A percentile compares a stretch with the other conserved stretches of the same genome.
These are phyloP conservation scores for Glycyrrhiza uralensis DNA, from an alignment of 306 rosid genomes.

Conservation along the genomic window DNA sequence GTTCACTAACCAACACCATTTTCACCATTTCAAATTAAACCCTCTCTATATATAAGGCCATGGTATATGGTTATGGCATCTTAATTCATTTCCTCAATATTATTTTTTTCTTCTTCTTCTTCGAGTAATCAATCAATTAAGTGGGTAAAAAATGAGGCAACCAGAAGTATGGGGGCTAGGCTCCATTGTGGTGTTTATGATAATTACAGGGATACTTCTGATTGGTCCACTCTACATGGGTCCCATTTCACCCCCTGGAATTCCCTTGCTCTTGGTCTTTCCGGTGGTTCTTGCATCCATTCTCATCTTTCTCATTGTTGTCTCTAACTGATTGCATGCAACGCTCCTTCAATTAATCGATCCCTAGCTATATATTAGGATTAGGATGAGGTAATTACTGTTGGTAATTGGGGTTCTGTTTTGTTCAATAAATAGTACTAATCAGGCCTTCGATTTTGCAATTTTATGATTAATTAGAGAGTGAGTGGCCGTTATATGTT, in stretches of 20 bases:
- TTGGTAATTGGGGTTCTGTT: no score
- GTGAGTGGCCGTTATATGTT: no score
- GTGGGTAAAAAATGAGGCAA: conserved; percentile 11
- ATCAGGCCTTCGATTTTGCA: no score
- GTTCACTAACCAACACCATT: no score
- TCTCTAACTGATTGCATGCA: background rate
- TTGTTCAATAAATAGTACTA: no score
- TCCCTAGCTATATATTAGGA: no score
- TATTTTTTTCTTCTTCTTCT: background rate
- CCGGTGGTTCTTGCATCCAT: background rate
- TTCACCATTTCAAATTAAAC: background rate
- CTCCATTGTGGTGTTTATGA: background rate
- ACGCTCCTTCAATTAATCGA: no score
- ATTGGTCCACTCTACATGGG: conserved; percentile 19
- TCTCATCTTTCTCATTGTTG: conserved; percentile 9
- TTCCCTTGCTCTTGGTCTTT: conserved; percentile 21
- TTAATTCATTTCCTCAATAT: background rate
- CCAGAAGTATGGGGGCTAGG: conserved; percentile 43
- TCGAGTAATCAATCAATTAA: no score
- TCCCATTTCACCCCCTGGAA: background rate
- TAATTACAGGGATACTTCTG: conserved; percentile 10
- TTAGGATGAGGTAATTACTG: no score
- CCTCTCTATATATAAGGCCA: conserved; percentile 1
- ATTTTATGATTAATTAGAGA: no score
- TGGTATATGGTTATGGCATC: background rate